phyloP scores from a whole-genome alignment of 768 basidiomycete genomes.

The Pleurotus giganteus region DNA sequence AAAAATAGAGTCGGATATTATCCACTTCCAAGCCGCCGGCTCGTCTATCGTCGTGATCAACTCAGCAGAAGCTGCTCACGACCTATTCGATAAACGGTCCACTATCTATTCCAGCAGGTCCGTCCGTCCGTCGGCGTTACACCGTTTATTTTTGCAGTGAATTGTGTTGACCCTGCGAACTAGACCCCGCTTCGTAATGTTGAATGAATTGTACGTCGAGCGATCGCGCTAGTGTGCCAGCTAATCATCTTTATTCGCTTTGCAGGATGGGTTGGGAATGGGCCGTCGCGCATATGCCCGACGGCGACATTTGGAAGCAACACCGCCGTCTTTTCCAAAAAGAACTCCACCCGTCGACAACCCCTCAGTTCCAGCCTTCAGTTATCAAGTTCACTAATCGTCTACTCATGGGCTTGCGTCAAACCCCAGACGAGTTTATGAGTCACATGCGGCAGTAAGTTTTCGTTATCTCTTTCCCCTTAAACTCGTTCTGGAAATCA shows the following conservation, averaged over 20 bases:
- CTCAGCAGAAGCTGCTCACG: conserved; percentile 19
- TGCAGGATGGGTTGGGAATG: conserved; percentile 25
- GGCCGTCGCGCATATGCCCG: conserved; percentile 20
- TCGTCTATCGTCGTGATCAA: conserved; percentile 27
- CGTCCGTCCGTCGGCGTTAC: conserved; percentile 12
- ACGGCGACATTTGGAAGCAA: conserved; percentile 21
- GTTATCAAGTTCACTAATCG: conserved; percentile 11
- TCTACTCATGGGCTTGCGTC: conserved; percentile 14
- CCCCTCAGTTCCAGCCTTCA: conserved; percentile 13
- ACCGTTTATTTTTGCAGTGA: conserved; percentile 10
- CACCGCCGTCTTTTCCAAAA: conserved; percentile 23
- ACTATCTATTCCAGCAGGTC: conserved; percentile 22
- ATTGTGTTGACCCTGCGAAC: conserved; percentile 18
- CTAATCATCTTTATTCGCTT: not conserved
- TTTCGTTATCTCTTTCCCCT: not conserved
- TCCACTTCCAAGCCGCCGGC: conserved; percentile 21
- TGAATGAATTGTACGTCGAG: conserved; percentile 19
- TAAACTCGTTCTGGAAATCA: not conserved
- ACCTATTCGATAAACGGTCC: conserved; percentile 21
- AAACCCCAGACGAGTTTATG: conserved; percentile 12
- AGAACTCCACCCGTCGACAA: conserved; percentile 18
- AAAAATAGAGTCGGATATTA: conserved; percentile 15
- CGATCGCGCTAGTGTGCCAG: not conserved
- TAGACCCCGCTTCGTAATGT: conserved; percentile 21
- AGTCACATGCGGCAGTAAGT: conserved; percentile 13